These are phyloP conservation scores for Chytridium lagenaria DNA, from an alignment of 371 early-diverging fungal species.

Conservation along the genomic window DNA sequence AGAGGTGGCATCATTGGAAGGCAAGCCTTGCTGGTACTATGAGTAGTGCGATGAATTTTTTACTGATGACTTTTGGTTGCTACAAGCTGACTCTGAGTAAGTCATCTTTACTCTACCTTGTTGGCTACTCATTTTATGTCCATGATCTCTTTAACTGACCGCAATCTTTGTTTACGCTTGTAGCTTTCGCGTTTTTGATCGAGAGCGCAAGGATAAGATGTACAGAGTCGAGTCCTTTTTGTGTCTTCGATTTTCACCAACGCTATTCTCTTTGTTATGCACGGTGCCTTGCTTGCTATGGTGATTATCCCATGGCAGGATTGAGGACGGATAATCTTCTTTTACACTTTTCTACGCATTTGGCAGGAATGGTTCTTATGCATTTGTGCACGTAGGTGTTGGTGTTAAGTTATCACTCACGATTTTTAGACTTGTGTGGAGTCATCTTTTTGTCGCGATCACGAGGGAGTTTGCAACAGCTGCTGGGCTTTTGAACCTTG, in stretches of 20 bases:
- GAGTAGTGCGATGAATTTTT: slow-evolving; percentile 41
- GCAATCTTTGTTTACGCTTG: neutral
- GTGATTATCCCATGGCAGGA: slow-evolving; percentile 51
- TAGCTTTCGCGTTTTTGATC: slow-evolving; percentile 51
- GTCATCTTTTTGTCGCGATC: slow-evolving; percentile 44
- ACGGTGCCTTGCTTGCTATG: slow-evolving; percentile 38
- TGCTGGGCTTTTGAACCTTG: slow-evolving; percentile 28
- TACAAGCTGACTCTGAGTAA: slow-evolving; percentile 48
- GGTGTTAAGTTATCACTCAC: neutral
- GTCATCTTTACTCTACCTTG: slow-evolving; percentile 15
- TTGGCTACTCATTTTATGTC: neutral
- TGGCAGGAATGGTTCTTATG: slow-evolving; percentile 33
- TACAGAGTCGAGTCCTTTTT: slow-evolving; percentile 50
- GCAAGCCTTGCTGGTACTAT: slow-evolving; percentile 34
- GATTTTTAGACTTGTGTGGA: slow-evolving; percentile 34
- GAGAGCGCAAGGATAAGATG: slow-evolving; percentile 53
- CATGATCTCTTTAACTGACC: neutral
- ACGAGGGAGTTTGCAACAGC: slow-evolving; percentile 54
- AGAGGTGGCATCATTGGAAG: slow-evolving; percentile 44
- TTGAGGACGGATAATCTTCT: slow-evolving; percentile 45
- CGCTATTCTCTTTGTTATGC: slow-evolving; percentile 33
- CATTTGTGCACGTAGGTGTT: slow-evolving; percentile 42
- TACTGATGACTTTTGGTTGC: slow-evolving; percentile 47
- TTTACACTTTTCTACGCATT: slow-evolving; percentile 38
- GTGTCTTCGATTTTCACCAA: slow-evolving; percentile 46